A percentile compares a stretch with the other conserved stretches of the same genome.
Evolutionary conservation across 2,329 filamentous ascomycete genomes (phyloP).

Genomic region (Phyllosticta citrichinensis): DNA sequence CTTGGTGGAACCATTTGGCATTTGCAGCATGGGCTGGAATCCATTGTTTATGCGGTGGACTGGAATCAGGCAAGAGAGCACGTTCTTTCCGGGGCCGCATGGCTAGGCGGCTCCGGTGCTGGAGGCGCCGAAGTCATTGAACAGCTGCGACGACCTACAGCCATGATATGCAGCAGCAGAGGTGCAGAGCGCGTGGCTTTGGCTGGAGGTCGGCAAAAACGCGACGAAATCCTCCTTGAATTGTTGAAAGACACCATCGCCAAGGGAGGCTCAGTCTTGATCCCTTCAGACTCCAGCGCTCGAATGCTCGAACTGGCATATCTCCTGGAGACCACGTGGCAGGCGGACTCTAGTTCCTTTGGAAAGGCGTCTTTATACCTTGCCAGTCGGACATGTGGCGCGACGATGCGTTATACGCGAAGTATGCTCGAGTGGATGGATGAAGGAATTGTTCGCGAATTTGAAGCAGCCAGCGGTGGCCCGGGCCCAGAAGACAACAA

Average conservation of each 20-base stretch:
- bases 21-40: constrained; percentile 91
- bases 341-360: constrained; percentile 31
- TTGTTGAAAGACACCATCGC: constrained; percentile 70
- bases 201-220: constrained; percentile 62
- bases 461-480: constrained; percentile 53
- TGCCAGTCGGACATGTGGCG: constrained; percentile 75
- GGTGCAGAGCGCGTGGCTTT: constrained; percentile 64
- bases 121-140: constrained; percentile 88
- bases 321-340: constrained; percentile 85
- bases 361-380: constrained; percentile 56
- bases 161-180: constrained; percentile 81
- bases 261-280: constrained; percentile 80
- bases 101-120: constrained; percentile 72
- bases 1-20: constrained; percentile 98
- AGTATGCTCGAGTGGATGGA: constrained; percentile 99
- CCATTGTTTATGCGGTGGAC: constrained; percentile 92
- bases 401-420: constrained; percentile 79
- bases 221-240: constrained; percentile 76
- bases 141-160: constrained; percentile 84
- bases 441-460: constrained; percentile 84
- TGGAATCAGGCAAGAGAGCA: constrained; percentile 98
- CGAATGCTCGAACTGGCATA: constrained; percentile 87
- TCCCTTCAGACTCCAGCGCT: constrained; percentile 93
- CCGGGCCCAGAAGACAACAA: constrained; percentile 22
- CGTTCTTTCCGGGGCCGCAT: constrained; percentile 84